Evolutionary conservation across 2,329 filamentous ascomycete genomes (phyloP).

Genomic region (Microdochium nivale): DNA sequence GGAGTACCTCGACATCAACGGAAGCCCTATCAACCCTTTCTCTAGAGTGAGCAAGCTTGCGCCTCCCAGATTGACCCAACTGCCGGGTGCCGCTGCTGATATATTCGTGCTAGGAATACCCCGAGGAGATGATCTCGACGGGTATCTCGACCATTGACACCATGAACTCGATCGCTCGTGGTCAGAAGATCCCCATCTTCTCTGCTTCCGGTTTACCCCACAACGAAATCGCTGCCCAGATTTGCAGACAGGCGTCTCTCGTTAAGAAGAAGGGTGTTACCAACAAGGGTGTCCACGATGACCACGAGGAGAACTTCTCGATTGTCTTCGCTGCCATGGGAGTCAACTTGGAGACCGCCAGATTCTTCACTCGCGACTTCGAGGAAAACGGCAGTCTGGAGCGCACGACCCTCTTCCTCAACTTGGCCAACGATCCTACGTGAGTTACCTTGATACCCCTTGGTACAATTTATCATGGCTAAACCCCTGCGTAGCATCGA

Average conservation of each 20-base stretch:
- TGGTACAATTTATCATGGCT: background rate
- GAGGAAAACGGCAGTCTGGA: constrained; percentile 99
- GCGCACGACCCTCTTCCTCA: constrained; percentile 93
- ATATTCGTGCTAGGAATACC: constrained; percentile 63
- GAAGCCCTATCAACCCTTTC: constrained; percentile 96
- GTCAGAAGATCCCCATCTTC: constrained; percentile 99
- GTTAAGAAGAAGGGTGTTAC: constrained; percentile 65
- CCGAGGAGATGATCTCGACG: constrained; percentile 99
- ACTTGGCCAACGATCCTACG: constrained; percentile 98
- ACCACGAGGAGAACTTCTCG: constrained; percentile 98
- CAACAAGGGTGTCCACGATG: constrained; percentile 93
- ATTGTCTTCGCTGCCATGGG: constrained; percentile 99
- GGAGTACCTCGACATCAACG: constrained; percentile 98
- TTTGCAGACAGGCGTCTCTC: constrained; percentile 92
- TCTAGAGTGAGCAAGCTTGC: constrained; percentile 59
- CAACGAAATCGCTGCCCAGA: constrained; percentile 98
- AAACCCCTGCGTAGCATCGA: constrained; percentile 60
- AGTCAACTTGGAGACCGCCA: constrained; percentile 98
- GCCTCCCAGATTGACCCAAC: background rate
- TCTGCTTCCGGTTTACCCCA: constrained; percentile 96
- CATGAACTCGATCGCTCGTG: constrained; percentile 96
- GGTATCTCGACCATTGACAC: constrained; percentile 99
- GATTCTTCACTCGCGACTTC: constrained; percentile 98
- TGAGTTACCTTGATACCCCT: constrained; percentile 34
- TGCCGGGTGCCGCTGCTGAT: constrained; percentile 7